Evolutionary conservation across 139 green algal species (phyloP).

Genomic region (Volvox reticuliferus): DNA sequence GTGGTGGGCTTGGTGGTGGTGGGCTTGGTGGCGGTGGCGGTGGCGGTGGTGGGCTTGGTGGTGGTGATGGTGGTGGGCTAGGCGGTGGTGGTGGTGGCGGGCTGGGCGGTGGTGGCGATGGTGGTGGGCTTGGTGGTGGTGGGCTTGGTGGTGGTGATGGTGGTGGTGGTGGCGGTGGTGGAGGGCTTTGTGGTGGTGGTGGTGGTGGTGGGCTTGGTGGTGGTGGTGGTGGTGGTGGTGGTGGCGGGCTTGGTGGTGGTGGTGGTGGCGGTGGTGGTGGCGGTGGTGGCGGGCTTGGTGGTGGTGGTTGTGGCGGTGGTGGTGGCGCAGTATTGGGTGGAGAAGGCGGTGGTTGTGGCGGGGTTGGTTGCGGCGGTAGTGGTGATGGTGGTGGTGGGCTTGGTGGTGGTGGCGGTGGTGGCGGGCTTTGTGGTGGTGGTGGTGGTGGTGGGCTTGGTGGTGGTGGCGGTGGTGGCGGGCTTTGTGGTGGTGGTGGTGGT

Average conservation of each 20-base stretch:
- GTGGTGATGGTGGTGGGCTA: background rate
- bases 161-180: too few relatives aligned
- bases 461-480: background rate
- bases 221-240: too few relatives aligned
- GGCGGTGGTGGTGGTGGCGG: background rate
- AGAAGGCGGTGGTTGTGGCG: background rate
- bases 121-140: background rate
- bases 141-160: too few relatives aligned
- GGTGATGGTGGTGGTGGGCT: background rate
- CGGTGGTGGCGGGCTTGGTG: background rate
- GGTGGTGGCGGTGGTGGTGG: background rate
- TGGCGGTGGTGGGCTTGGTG: background rate
- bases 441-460: background rate
- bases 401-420: background rate
- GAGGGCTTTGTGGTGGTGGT: too few relatives aligned
- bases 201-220: too few relatives aligned
- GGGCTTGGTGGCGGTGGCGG: background rate
- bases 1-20: background rate
- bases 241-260: too few relatives aligned
- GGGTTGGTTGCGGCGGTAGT: background rate
- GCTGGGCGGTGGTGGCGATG: background rate
- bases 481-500: background rate
- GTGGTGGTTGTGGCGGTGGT: background rate
- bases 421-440: background rate
- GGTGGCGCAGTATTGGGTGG: too few relatives aligned